A percentile compares a stretch with the other conserved stretches of the same genome.
Conservation (phyloP, 1,139 yeast species). For the Lodderomyces oxycetoniae region DNA sequence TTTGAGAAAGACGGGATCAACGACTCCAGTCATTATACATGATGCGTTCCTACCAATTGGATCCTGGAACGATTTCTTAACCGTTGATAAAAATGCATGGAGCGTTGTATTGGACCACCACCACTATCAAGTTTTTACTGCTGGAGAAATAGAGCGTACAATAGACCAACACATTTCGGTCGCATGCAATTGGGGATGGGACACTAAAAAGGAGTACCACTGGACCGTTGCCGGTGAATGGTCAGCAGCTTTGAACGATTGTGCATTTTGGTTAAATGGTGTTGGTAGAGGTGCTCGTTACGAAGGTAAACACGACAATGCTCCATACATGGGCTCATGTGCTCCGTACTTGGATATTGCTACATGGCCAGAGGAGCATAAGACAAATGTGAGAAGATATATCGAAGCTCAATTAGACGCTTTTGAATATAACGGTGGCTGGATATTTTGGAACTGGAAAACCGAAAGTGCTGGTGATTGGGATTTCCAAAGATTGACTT, state of each 20-base stretch:
- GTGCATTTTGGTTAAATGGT: slow-evolving; percentile 89
- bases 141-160: slow-evolving; percentile 50
- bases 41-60: slow-evolving; percentile 66
- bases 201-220: slow-evolving; percentile 50
- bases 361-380: slow-evolving; percentile 59
- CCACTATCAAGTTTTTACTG: slow-evolving; percentile 81
- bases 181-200: slow-evolving; percentile 62
- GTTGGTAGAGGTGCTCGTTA: slow-evolving; percentile 84
- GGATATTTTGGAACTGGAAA: slow-evolving; percentile 93
- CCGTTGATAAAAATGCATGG: slow-evolving; percentile 41
- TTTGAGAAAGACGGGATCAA: slow-evolving; percentile 45
- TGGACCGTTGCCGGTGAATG: slow-evolving; percentile 89
- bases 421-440: slow-evolving; percentile 65
- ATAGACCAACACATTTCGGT: slow-evolving; percentile 58
- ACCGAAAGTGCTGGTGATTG: slow-evolving; percentile 83
- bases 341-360: slow-evolving; percentile 44
- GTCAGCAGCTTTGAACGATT: slow-evolving; percentile 92
- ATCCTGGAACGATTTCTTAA: slow-evolving; percentile 58
- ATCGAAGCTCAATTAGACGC: slow-evolving; percentile 91
- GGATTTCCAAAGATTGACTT: slow-evolving; percentile 80
- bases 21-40: slow-evolving; percentile 56
- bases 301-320: slow-evolving; percentile 59
- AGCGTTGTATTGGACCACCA: slow-evolving; percentile 84
- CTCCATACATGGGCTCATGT: slow-evolving; percentile 61
- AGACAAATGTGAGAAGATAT: slow-evolving; percentile 56